A percentile compares a stretch with the other conserved stretches of the same genome.
These are phyloP conservation scores for Termitomyces sp. DNA, from an alignment of 768 basidiomycete genomes.

Conservation along the genomic window DNA sequence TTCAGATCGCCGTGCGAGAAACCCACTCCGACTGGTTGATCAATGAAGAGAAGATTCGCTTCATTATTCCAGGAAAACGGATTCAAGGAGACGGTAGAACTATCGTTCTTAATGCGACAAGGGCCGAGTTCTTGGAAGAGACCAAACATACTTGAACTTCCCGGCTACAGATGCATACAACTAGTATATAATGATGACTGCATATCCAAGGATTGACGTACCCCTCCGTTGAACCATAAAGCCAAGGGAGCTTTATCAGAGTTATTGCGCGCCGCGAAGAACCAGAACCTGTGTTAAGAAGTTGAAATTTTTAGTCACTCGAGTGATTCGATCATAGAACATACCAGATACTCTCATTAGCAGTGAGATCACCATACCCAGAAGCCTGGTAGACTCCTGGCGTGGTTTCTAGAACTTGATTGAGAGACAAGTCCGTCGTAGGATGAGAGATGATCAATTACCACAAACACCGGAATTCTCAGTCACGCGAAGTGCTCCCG, in stretches of 20 bases:
- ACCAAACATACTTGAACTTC: conserved; percentile 57
- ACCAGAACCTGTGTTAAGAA: conserved; percentile 57
- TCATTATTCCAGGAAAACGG: conserved; percentile 59
- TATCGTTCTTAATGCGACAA: conserved; percentile 61
- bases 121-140: conserved; percentile 77
- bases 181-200: background rate
- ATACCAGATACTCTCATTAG: conserved; percentile 58
- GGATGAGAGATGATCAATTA: conserved; percentile 18
- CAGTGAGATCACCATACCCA: conserved; percentile 59
- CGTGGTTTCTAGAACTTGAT: conserved; percentile 45
- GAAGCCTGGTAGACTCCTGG: conserved; percentile 60
- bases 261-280: conserved; percentile 62
- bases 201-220: conserved; percentile 19
- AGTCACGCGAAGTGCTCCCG: conserved; percentile 50
- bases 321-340: background rate
- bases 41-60: conserved; percentile 58
- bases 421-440: background rate
- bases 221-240: conserved; percentile 67
- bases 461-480: conserved; percentile 65
- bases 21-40: conserved; percentile 61
- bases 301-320: too few relatives aligned
- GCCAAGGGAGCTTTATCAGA: conserved; percentile 59
- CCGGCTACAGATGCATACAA: conserved; percentile 33
- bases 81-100: conserved; percentile 44
- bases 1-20: conserved; percentile 54